Evolutionary conservation across 2,329 filamentous ascomycete species (phyloP).

Genomic region (Cladophialophora immunda): DNA sequence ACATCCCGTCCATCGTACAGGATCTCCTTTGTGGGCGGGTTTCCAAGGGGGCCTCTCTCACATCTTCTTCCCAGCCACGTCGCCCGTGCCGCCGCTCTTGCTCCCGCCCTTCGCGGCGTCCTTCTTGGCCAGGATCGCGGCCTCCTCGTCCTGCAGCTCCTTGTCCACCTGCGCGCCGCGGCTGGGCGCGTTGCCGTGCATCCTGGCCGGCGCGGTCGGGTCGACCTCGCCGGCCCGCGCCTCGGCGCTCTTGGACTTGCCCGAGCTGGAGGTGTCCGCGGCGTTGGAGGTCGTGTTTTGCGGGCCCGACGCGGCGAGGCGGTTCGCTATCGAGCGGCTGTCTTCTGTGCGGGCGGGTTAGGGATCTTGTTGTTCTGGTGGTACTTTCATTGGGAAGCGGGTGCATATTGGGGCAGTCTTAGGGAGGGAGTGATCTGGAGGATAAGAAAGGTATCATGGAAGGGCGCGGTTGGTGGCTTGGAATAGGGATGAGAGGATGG

Average conservation of each 20-base stretch:
- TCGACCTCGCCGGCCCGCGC: conserved; percentile 46
- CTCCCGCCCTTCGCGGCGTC: conserved; percentile 39
- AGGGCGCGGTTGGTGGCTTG: too few relatives aligned
- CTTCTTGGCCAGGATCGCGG: conserved; percentile 55
- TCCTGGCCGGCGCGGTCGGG: conserved; percentile 51
- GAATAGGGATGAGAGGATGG: too few relatives aligned
- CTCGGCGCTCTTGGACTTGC: conserved; percentile 40
- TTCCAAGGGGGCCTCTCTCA: too few relatives aligned
- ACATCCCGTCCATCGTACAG: too few relatives aligned
- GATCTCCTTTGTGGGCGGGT: too few relatives aligned
- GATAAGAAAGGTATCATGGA: too few relatives aligned
- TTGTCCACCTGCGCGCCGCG: conserved; percentile 58
- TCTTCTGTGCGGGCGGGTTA: conserved; percentile 47
- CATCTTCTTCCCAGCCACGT: conserved; percentile 20
- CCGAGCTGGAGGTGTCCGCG: conserved; percentile 20
- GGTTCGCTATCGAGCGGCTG: conserved; percentile 55
- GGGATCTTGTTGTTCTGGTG: neutral
- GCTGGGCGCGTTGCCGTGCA: conserved; percentile 58
- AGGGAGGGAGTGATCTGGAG: too few relatives aligned
- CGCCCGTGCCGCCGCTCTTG: conserved; percentile 7
- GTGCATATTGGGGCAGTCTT: too few relatives aligned
- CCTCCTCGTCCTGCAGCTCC: conserved; percentile 54
- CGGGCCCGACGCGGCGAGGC: conserved; percentile 46
- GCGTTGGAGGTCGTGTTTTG: conserved; percentile 28
- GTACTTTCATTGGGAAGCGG: too few relatives aligned